phyloP scores from a whole-genome alignment of 75 land plant genomes.

The Pinus taeda region DNA sequence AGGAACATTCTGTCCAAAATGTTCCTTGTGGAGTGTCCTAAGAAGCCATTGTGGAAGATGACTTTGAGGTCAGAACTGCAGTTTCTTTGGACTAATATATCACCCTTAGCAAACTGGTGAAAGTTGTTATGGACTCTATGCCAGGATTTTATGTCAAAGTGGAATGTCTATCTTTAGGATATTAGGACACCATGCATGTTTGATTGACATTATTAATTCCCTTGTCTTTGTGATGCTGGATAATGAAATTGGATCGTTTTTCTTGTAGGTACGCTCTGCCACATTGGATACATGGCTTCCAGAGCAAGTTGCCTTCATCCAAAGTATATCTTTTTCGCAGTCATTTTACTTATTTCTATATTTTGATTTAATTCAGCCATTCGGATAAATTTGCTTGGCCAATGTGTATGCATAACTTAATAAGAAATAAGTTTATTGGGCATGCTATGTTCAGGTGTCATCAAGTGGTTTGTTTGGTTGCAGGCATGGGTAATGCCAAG shows the following conservation, averaged over 20 bases:
- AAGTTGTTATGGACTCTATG: background rate
- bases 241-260: background rate
- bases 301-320: slow-evolving; percentile 89
- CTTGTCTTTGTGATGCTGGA: background rate
- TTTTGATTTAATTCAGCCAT: too few species aligned
- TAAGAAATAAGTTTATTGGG: background rate
- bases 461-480: background rate
- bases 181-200: too few species aligned
- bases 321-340: slow-evolving; percentile 36
- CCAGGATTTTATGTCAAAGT: too few species aligned
- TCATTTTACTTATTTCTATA: background rate
- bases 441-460: background rate
- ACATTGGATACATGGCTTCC: slow-evolving; percentile 98
- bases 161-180: too few species aligned
- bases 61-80: background rate
- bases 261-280: slow-evolving; percentile 84
- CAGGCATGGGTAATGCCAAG: slow-evolving; percentile 94
- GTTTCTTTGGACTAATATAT: background rate
- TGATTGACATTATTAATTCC: background rate
- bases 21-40: background rate
- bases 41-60: background rate
- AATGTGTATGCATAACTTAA: background rate
- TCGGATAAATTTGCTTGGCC: too few species aligned
- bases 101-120: background rate
- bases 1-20: background rate